Evolutionary conservation across 176 grass and related monocot species (phyloP), one percentile per base, ranked within the genome.

Genomic region (Oryza coarctata): DNA sequence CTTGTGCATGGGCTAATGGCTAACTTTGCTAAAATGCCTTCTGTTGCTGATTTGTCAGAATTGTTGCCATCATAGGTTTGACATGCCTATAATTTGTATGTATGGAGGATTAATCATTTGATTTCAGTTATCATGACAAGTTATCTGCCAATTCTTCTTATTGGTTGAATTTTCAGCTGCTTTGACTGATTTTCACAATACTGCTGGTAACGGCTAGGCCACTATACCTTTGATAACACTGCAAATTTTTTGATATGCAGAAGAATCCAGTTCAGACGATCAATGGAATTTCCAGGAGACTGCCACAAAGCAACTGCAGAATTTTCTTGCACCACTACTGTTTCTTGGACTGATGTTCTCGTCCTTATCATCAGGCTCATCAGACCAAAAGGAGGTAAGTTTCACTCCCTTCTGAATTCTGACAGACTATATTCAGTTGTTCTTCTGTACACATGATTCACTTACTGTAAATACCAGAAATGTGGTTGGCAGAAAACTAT

Each of bases 311-410:
- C 89, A 95, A 0, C 61, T 93, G 72, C 93, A 93, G 79, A 95
- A 85, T 88, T 80, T 91, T 62, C 63, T 93, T 11, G 79, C 76
- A 26, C 90, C 96, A 52, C 70, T 98, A 65, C 66, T 98, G 69
- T 80, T 98, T 78, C 34, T 93, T 79, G 89, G 80, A 28, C 52
- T 98, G 33, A 73, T 93, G 84, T 25, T 98, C 36, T 90, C 89
- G 61, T 93, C 96, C 68, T 76, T 89, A 68, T 84, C 91, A 64
- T 62, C 87, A n/a, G 68, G 96, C 78, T 71, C 93, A 29, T 67
- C 84, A 20, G 88, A 98, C 20, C 93, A 95, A 65, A 95, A 89
- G 75, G 96, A 98, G 96, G 96, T 98, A 60, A 72, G 38, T 78
- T 77, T 70, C 57, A 39, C 47, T 41, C 45, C 32, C 29, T 65